Conservation (phyloP, 371 early-diverging fungal species). For the Mucor racemosus region DNA sequence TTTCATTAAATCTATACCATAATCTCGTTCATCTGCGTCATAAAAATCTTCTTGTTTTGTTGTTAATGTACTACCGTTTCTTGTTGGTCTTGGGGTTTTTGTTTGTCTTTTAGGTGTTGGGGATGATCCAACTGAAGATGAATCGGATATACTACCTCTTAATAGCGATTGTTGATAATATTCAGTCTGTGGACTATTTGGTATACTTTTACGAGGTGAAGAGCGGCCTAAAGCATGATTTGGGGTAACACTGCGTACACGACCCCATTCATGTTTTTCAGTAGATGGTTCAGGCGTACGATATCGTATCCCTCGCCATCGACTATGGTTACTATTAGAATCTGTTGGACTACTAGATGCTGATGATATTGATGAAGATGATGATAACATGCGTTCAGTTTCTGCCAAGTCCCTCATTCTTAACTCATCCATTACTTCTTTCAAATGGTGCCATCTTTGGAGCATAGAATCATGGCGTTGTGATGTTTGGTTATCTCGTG, state of each 20-base stretch:
- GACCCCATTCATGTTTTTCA: slow-evolving; percentile 1
- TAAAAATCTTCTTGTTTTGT: slow-evolving; percentile 30
- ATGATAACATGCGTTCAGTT: slow-evolving; percentile 43
- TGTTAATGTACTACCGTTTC: slow-evolving; percentile 7
- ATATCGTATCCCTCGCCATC: slow-evolving; percentile 41
- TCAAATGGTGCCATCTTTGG: slow-evolving; percentile 57
- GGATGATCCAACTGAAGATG: slow-evolving; percentile 21
- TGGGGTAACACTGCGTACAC: slow-evolving; percentile 23
- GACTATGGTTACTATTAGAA: slow-evolving; percentile 13
- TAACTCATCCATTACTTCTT: slow-evolving; percentile 56
- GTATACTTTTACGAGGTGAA: slow-evolving; percentile 10
- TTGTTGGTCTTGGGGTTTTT: slow-evolving; percentile 21
- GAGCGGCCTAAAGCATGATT: slow-evolving; percentile 16
- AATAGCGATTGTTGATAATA: slow-evolving; percentile 11
- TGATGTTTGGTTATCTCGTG: slow-evolving; percentile 48
- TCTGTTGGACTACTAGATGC: neutral
- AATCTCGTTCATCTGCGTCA: slow-evolving; percentile 32
- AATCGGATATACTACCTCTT: slow-evolving; percentile 23
- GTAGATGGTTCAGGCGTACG: slow-evolving; percentile 37
- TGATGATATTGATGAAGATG: slow-evolving; percentile 4
- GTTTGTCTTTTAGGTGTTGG: slow-evolving; percentile 6
- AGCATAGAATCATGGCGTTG: slow-evolving; percentile 57
- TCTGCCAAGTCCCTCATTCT: slow-evolving; percentile 48
- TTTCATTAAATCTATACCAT: slow-evolving; percentile 25
- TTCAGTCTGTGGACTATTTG: neutral